Percentiles rank a stretch among this genome's conserved stretches.
Evolutionary conservation across 495 filamentous ascomycete genomes (phyloP).

Genomic region (Tuber borchii): DNA sequence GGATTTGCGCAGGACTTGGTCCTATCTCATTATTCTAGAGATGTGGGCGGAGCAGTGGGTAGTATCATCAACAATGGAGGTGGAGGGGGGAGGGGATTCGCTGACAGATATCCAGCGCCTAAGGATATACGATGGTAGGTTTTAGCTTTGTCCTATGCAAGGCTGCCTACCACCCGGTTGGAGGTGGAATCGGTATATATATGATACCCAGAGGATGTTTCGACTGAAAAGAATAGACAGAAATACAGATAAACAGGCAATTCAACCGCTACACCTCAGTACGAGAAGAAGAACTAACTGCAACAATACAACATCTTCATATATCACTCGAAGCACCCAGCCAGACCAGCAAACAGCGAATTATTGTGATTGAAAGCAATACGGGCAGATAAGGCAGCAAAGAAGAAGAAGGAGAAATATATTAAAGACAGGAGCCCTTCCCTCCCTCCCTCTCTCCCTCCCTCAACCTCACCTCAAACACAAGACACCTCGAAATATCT

Average conservation of each 20-base stretch:
- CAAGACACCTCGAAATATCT: neutral
- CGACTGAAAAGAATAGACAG: neutral
- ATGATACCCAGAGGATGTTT: neutral
- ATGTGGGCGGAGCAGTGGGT: neutral
- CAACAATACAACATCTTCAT: neutral
- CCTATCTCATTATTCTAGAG: neutral
- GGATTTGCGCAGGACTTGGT: neutral
- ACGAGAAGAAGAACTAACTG: neutral
- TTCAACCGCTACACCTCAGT: neutral
- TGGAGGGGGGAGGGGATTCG: neutral
- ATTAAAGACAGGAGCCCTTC: neutral
- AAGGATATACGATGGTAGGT: neutral
- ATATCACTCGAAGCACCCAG: neutral
- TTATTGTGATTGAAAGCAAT: neutral
- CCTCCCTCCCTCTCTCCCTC: neutral
- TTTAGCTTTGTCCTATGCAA: neutral
- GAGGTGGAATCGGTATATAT: neutral
- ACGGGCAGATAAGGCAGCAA: neutral
- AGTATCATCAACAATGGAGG: neutral
- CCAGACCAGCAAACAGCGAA: neutral
- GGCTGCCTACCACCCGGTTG: neutral
- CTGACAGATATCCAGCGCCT: neutral
- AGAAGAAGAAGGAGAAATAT: neutral
- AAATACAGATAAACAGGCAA: neutral
- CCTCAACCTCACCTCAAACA: neutral